Evolutionary conservation across 2,329 filamentous ascomycete species (phyloP), one percentile per base, ranked within the genome.

Genomic region (Orbilia javanica): DNA sequence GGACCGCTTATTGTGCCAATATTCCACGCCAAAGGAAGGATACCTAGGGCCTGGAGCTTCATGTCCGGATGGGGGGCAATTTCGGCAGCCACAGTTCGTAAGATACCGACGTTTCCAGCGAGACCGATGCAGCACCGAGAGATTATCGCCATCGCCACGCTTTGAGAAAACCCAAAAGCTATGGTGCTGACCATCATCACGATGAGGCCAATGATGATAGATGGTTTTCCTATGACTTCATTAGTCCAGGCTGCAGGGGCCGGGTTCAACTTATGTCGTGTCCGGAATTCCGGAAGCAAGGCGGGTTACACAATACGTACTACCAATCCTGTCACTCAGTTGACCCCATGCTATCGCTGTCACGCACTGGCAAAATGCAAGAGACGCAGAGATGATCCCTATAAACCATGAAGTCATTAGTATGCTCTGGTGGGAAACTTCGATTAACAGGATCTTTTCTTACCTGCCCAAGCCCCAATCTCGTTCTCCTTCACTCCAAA

Each of bases 21-120:
- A 55, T 89, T 91, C 94, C 94, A 97, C 6, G 97, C 92, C 82
- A 97, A 97, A 0, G 94, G 94, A 93, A 97, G 97, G 52, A 97
- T 89, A 1, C 93, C 90, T 83, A 94, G 97, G 29, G 94, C 94
- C 34, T 63, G 52, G 5, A 79, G 53, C n/a, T n/a, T 25, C 27
- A 13, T 93, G 82, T 94, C 92, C 13, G 92, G 93, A 73, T 91
- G 92, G 36, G 88, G 92, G 64, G 96, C 92, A 70, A 97, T 84
- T 84, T 97, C 94, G 29, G 91, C 93, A 13, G 97, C 94, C 92
- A 97, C 96, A 18, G 93, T 97, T 84, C 96, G 92, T 80, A 96
- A 93, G 39, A 96, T 92, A 29, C 92, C 94, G 81, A 97, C 93
- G 82, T 97, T 97, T 75, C 94, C 94, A 84, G 97, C 97, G 69